Base-by-base conservation (phyloP, 352 stramenopile genomes). In the Phytophthora pisi region DNA sequence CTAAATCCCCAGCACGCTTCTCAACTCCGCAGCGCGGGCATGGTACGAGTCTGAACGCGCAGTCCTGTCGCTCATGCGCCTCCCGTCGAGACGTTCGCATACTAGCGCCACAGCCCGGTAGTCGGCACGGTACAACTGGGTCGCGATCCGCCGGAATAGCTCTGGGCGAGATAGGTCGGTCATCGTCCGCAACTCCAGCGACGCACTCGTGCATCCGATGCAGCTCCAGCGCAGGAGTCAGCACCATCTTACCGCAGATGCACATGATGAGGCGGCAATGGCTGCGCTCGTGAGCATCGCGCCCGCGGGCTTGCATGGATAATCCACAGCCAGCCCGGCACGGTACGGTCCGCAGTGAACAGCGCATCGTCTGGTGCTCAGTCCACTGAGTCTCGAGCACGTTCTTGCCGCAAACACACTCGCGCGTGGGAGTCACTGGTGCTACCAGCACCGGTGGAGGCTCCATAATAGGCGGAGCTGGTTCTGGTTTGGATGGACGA, bases 241-340 rank as follows among this genome's bases (percentile, higher is more conserved):
- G 59, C 38, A 91, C 79, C 79, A 91, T 90, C 59, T 88, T 87
- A 16, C 78, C 81, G 36, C 83, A 91, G 0, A 68, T 51, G 52
- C 83, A 91, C 81, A 91, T 84, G 23, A 75, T 72, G 18, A 91
- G 71, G 28, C 83, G 77, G 40, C 83, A 90, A 42, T 90, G 83
- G 34, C 83, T 91, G 43, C 86, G 66, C n/a, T 91, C 83, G 54
- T 91, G 83, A 5, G 79, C 81, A 26, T 81, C 81, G n/a, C 71
- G 81, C 10, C 77, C 80, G 1, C 83, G 72, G 1, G 79, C 79
- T 46, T 84, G 72, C 45, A 90, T 72, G 31, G 77, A 76, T 24
- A 82, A 57, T 0, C 75, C 79, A 50, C 83, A 91, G 30, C 81
- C 81, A 5, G 72, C 75, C 20, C 83, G 77, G 49, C 83, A 91